Evolutionary conservation across 1,284 basidiomycete species (phyloP).

Genomic region (Ceratobasidium sp.): DNA sequence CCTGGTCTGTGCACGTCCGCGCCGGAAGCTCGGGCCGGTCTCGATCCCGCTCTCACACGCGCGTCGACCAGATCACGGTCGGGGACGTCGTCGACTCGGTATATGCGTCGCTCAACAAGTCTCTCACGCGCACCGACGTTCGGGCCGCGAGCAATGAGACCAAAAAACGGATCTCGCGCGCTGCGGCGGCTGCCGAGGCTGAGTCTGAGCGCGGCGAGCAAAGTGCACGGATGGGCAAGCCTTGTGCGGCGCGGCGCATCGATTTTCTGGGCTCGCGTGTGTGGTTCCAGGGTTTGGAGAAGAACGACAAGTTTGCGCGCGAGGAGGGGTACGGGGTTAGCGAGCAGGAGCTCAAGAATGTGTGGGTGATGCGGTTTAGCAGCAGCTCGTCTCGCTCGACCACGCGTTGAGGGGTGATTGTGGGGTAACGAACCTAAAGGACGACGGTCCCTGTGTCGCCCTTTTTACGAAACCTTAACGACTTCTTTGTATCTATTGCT

Average conservation of each 20-base stretch:
- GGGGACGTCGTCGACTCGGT: conserved; percentile 24
- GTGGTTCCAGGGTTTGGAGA: conserved; percentile 22
- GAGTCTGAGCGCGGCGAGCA: conserved; percentile 31
- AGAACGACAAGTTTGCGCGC: conserved; percentile 25
- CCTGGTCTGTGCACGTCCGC: conserved; percentile 26
- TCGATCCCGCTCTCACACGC: conserved; percentile 2
- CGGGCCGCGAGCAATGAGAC: conserved; percentile 28
- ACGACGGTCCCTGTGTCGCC: neutral
- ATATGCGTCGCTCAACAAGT: conserved; percentile 29
- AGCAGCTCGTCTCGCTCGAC: neutral
- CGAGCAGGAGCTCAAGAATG: conserved; percentile 11
- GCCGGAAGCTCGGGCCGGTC: conserved; percentile 7
- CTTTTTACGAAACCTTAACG: neutral
- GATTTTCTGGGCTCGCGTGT: conserved; percentile 24
- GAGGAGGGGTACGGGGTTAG: conserved; percentile 15
- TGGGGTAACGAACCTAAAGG: conserved; percentile 18
- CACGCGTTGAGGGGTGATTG: neutral
- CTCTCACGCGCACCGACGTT: conserved; percentile 26
- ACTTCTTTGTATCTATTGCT: conserved; percentile 7
- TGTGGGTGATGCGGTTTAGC: conserved; percentile 27
- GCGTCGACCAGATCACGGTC: conserved; percentile 24
- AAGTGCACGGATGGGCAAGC: conserved; percentile 21
- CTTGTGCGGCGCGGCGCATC: conserved; percentile 32
- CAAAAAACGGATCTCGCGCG: conserved; percentile 21
- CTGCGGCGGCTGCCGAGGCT: conserved; percentile 21